Conservation (phyloP, 768 basidiomycete genomes). For the Pisolithus orientalis region DNA sequence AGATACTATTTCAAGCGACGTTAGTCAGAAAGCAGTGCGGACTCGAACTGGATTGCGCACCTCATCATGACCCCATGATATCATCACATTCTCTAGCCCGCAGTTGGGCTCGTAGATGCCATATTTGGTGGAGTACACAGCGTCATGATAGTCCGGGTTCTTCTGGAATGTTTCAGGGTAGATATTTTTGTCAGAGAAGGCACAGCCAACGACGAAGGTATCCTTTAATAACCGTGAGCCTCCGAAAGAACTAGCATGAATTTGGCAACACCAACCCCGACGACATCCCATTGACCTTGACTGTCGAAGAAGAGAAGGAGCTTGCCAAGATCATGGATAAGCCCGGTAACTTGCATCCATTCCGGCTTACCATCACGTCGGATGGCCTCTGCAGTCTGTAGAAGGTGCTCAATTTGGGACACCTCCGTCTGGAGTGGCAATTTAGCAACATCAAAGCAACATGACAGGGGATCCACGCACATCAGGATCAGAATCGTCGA, state of each 20-base stretch:
- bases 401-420: constrained; percentile 85
- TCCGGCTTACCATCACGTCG: constrained; percentile 81
- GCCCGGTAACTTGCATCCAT: constrained; percentile 88
- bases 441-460: constrained; percentile 5
- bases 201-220: constrained; percentile 79
- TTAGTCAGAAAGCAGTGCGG: constrained; percentile 4
- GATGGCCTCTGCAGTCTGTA: constrained; percentile 91
- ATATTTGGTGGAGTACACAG: constrained; percentile 60
- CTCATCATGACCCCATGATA: constrained; percentile 91
- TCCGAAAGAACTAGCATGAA: neutral
- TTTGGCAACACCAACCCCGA: constrained; percentile 51
- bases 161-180: constrained; percentile 71
- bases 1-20: constrained; percentile 49
- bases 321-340: constrained; percentile 89
- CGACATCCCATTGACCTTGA: constrained; percentile 92
- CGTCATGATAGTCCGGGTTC: constrained; percentile 65
- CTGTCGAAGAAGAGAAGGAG: constrained; percentile 79
- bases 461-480: constrained; percentile 27
- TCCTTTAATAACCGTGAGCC: constrained; percentile 33
- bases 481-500: constrained; percentile 91
- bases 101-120: constrained; percentile 77
- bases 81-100: constrained; percentile 81
- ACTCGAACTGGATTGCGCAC: constrained; percentile 29
- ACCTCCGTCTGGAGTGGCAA: constrained; percentile 48
- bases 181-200: constrained; percentile 78